Evolutionary conservation across 176 grass and related monocot genomes (phyloP).

Genomic region (Carex kokanica): DNA sequence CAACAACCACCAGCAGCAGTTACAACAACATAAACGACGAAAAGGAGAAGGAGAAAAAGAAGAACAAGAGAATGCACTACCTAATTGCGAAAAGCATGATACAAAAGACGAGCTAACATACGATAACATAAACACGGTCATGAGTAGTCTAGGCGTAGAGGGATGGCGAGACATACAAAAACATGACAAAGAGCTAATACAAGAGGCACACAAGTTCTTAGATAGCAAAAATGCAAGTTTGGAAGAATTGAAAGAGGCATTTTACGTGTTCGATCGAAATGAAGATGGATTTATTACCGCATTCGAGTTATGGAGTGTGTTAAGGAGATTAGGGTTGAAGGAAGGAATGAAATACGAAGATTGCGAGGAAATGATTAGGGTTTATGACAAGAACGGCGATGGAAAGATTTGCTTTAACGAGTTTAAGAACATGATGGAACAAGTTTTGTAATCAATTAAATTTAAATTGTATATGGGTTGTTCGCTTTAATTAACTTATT

Average conservation of each 20-base stretch:
- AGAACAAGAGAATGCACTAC: not conserved
- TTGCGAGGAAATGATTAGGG: constrained; percentile 34
- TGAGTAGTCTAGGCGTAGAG: constrained; percentile 29
- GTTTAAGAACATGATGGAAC: constrained; percentile 31
- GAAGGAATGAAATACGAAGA: constrained; percentile 42
- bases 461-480: not conserved
- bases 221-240: constrained; percentile 47
- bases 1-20: not conserved
- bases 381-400: constrained; percentile 15
- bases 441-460: constrained; percentile 3
- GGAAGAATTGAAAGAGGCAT: constrained; percentile 62
- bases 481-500: not conserved
- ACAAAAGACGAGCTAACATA: constrained; percentile 3
- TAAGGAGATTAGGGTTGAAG: constrained; percentile 40
- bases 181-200: not conserved
- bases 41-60: not conserved
- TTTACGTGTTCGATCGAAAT: constrained; percentile 72
- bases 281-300: constrained; percentile 67
- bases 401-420: constrained; percentile 19
- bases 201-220: constrained; percentile 36
- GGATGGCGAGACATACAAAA: not conserved
- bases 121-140: constrained; percentile 19
- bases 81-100: not conserved
- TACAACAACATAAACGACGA: not conserved
- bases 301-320: constrained; percentile 57